Conservation (phyloP, 2,329 filamentous ascomycete species). For the Penicillium glabrum region DNA sequence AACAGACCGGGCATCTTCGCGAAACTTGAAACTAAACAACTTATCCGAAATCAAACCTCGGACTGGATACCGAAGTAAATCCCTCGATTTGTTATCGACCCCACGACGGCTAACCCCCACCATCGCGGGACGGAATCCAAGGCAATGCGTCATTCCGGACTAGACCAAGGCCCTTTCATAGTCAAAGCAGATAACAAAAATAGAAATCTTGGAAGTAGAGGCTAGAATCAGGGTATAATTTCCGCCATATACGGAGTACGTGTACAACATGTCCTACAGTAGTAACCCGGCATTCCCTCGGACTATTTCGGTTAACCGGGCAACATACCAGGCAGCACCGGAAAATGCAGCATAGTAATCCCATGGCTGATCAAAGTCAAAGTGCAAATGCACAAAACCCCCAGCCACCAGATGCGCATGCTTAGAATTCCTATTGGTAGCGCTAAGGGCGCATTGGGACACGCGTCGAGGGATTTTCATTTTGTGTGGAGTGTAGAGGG, state of each 20-base stretch:
- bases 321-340: neutral
- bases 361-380: neutral
- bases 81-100: neutral
- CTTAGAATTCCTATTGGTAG: neutral
- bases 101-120: constrained; percentile 2
- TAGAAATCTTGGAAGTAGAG: neutral
- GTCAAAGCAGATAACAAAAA: neutral
- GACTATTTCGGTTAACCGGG: neutral
- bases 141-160: neutral
- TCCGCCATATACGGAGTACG: neutral
- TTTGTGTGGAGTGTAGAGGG: neutral
- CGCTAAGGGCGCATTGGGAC: constrained; percentile 1
- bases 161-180: neutral
- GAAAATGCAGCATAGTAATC: neutral
- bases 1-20: neutral
- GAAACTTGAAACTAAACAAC: neutral
- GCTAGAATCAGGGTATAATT: neutral
- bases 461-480: constrained; percentile 1
- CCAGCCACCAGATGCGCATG: neutral
- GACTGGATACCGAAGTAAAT: neutral
- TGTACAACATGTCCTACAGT: neutral
- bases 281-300: neutral
- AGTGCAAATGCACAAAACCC: neutral
- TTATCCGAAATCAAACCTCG: neutral
- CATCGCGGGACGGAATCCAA: neutral